A percentile compares a stretch with the other conserved stretches of the same genome.
These are phyloP conservation scores for Juglanconis sp. DNA, from an alignment of 2,329 filamentous ascomycete genomes.

Conservation along the genomic window DNA sequence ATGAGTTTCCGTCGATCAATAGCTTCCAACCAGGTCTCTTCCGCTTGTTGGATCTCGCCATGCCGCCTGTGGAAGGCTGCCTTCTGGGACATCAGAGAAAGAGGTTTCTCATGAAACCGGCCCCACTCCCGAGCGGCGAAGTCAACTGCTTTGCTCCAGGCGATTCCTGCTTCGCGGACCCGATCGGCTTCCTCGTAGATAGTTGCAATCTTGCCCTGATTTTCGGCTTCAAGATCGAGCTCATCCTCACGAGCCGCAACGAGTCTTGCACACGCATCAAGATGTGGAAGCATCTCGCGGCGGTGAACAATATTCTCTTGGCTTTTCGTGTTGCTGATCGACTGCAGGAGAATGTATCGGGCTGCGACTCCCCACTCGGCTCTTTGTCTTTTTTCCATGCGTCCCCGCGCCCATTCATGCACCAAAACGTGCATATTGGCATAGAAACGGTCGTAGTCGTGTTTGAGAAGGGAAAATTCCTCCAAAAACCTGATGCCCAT, in stretches of 20 bases:
- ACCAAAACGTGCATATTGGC: no score
- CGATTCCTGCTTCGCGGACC: not conserved
- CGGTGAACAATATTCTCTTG: no score
- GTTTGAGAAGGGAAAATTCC: no score
- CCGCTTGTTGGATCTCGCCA: not conserved
- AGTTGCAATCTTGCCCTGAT: not conserved
- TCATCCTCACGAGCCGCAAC: not conserved
- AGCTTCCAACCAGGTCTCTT: not conserved
- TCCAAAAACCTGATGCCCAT: no score
- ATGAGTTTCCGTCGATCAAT: not conserved
- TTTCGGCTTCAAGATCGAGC: not conserved
- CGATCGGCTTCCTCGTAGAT: not conserved
- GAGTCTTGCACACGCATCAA: not conserved
- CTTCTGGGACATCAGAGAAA: not conserved
- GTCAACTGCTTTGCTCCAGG: not conserved
- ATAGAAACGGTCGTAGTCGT: no score
- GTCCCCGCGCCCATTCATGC: no score
- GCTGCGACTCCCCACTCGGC: no score
- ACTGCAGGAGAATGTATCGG: no score
- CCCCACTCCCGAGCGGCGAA: not conserved
- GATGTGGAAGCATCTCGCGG: not conserved
- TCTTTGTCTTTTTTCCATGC: no score
- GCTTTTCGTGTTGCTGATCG: no score
- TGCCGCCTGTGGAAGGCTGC: not conserved
- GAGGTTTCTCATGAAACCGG: not conserved